These are phyloP conservation scores for Psidium guajava DNA, from an alignment of 345 rosid genomes.

Conservation along the genomic window DNA sequence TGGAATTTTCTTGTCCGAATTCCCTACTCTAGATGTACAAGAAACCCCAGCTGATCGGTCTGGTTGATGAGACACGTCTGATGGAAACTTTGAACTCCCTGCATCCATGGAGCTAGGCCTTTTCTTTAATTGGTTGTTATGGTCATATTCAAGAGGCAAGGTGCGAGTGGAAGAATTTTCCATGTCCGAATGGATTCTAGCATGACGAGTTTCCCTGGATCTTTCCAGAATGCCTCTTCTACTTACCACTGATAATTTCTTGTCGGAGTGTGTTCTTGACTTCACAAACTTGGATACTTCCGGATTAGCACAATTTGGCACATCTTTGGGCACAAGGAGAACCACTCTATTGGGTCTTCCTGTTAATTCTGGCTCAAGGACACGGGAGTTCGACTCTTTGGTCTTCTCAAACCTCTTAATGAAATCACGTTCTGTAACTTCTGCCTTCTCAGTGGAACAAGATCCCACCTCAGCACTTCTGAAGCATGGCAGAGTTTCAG, in stretches of 20 bases:
- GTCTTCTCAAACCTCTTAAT: constrained; percentile 16
- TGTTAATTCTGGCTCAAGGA: constrained; percentile 10
- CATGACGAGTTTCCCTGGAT: constrained; percentile 12
- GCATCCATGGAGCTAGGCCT: constrained; percentile 8
- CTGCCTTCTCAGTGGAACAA: constrained; percentile 10
- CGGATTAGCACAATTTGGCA: constrained; percentile 17
- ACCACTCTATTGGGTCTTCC: constrained; percentile 22
- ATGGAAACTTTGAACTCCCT: constrained; percentile 10
- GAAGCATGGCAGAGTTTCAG: constrained; percentile 11
- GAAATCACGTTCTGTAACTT: constrained; percentile 10
- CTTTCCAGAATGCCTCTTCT: neutral
- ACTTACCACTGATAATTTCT: constrained; percentile 18
- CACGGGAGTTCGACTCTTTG: constrained; percentile 12
- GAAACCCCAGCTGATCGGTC: constrained; percentile 18
- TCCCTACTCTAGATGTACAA: constrained; percentile 11
- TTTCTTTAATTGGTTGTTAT: constrained; percentile 16
- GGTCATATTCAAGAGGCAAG: constrained; percentile 24
- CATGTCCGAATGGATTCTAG: constrained; percentile 10
- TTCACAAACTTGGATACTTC: constrained; percentile 16
- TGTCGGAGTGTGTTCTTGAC: constrained; percentile 7
- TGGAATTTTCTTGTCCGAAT: constrained; percentile 16
- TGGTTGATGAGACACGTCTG: constrained; percentile 21
- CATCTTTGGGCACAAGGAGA: constrained; percentile 38
- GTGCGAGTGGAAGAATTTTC: constrained; percentile 23
- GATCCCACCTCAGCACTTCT: constrained; percentile 18